Evolutionary conservation across 208 protist species (phyloP).

Genomic region (Trypanosoma theileri): DNA sequence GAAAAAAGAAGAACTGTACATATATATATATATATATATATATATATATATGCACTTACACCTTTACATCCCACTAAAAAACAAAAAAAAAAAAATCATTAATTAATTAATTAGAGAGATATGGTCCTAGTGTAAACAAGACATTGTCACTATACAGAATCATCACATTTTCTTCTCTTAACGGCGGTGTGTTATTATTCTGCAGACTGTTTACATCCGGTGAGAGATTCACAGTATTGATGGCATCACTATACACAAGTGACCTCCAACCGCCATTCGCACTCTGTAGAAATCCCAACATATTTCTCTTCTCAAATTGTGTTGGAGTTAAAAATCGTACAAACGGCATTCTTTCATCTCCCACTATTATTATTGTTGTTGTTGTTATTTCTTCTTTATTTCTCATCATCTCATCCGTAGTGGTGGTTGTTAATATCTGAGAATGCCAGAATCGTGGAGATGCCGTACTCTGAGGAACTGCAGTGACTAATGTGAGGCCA

Average conservation of each 20-base stretch:
- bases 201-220: neutral
- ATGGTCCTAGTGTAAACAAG: slow-evolving; percentile 9
- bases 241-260: neutral
- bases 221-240: neutral
- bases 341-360: slow-evolving; percentile 1
- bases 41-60: neutral
- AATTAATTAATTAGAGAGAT: neutral
- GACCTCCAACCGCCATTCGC: slow-evolving; percentile 1
- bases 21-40: neutral
- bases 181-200: neutral
- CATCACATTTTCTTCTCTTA: neutral
- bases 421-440: neutral
- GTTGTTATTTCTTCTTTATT: neutral
- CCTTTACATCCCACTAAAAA: neutral
- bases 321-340: slow-evolving; percentile 12
- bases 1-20: neutral
- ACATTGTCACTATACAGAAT: neutral
- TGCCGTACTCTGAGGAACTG: neutral
- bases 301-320: too few relatives aligned
- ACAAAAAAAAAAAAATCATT: neutral
- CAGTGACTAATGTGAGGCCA: slow-evolving; percentile 5
- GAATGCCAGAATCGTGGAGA: slow-evolving; percentile 6
- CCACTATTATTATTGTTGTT: neutral
- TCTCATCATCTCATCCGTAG: neutral
- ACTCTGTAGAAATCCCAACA: too few relatives aligned